phyloP scores from a whole-genome alignment of 2,329 filamentous ascomycete species.

The Sporothrix euskadiensis region DNA sequence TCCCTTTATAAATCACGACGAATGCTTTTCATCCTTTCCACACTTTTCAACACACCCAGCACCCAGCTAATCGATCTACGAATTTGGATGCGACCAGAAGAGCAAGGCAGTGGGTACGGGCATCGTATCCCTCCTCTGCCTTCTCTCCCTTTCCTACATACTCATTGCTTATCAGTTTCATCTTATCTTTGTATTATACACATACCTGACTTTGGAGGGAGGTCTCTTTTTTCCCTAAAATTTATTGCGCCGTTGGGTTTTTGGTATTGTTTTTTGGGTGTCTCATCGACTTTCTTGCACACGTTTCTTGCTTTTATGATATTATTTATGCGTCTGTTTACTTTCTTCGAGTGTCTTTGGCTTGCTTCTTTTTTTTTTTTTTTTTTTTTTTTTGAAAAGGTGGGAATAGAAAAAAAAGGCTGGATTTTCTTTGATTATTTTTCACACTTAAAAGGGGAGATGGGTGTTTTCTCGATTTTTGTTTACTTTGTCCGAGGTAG shows the following conservation, averaged over 20 bases:
- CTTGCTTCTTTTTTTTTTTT: background rate
- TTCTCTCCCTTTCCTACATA: background rate
- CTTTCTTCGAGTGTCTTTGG: background rate
- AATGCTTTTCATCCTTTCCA: constrained; percentile 1
- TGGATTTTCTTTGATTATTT: background rate
- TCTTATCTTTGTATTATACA: constrained; percentile 25
- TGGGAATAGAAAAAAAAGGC: constrained; percentile 14
- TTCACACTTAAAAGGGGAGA: constrained; percentile 19
- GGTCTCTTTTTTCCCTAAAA: background rate
- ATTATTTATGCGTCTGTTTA: background rate
- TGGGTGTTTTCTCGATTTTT: background rate
- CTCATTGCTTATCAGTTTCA: constrained; percentile 5
- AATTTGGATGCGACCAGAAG: background rate
- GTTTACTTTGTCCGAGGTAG: background rate
- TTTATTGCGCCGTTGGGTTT: background rate
- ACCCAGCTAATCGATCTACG: background rate
- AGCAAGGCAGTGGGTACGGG: background rate
- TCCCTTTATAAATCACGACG: constrained; percentile 7
- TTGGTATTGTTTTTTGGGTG: background rate
- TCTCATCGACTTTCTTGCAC: background rate
- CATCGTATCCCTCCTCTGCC: background rate
- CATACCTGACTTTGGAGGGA: constrained; percentile 4
- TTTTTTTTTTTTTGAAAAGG: background rate
- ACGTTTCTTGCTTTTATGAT: constrained; percentile 4
- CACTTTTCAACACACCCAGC: background rate